Evolutionary conservation across 1,284 basidiomycete genomes (phyloP).

Genomic region (Microbotryum lychnidis-dioicae): DNA sequence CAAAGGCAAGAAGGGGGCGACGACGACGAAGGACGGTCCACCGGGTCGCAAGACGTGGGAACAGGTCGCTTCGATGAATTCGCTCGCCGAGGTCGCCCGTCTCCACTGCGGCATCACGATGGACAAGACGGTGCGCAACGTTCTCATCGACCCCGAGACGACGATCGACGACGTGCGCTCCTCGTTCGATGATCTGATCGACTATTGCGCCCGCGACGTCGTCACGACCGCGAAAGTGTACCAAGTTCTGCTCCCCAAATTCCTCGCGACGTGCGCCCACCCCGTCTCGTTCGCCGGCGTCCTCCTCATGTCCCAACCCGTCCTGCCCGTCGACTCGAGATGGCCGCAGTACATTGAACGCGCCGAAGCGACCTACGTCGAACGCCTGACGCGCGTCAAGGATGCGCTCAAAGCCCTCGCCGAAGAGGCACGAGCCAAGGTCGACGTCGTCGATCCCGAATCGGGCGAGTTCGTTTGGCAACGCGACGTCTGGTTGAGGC

Average conservation of each 20-base stretch:
- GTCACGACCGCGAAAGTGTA: conserved; percentile 76
- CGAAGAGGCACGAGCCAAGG: conserved; percentile 47
- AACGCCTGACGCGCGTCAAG: conserved; percentile 67
- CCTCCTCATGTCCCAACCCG: conserved; percentile 82
- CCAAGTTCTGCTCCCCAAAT: conserved; percentile 70
- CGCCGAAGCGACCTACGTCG: conserved; percentile 69
- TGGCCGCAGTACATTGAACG: conserved; percentile 76
- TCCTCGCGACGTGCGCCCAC: conserved; percentile 75
- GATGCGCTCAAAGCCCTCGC: conserved; percentile 62
- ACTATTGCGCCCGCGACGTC: conserved; percentile 83
- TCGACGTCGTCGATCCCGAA: conserved; percentile 40
- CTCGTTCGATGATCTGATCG: conserved; percentile 66
- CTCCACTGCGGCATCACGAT: conserved; percentile 77
- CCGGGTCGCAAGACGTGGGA: conserved; percentile 64
- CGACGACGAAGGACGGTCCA: background rate
- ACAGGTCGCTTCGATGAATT: conserved; percentile 84
- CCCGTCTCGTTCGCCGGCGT: conserved; percentile 90
- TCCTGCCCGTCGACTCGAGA: conserved; percentile 78
- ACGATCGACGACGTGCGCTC: conserved; percentile 58
- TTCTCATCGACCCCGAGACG: conserved; percentile 56
- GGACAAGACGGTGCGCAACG: conserved; percentile 70
- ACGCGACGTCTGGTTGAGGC: conserved; percentile 75
- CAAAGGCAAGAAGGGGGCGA: conserved; percentile 3
- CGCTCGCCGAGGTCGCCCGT: conserved; percentile 81
- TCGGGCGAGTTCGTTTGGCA: conserved; percentile 49